Percentiles rank a stretch among this genome's conserved stretches.
These are phyloP conservation scores for Cornus kousa DNA, from an alignment of 148 eudicot genomes.

Conservation along the genomic window DNA sequence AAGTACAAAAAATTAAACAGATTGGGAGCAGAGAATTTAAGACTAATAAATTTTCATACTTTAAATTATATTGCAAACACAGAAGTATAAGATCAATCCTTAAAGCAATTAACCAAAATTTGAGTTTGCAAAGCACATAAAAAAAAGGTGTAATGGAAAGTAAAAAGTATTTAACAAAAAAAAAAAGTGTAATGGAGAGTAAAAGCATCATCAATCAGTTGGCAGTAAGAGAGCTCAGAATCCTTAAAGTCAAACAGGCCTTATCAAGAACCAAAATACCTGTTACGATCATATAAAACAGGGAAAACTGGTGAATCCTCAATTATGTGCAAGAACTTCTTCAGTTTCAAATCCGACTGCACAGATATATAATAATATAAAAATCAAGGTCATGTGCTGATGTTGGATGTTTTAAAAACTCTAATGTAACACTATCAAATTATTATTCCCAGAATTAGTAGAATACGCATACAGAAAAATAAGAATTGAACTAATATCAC, in stretches of 20 bases:
- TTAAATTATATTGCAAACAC: neutral
- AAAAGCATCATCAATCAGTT: neutral
- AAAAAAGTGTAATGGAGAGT: neutral
- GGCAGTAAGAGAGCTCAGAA: neutral
- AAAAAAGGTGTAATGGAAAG: neutral
- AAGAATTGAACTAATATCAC: neutral
- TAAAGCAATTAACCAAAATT: neutral
- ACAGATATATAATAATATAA: slow-evolving; percentile 7
- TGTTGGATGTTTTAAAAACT: neutral
- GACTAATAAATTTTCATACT: too few species aligned
- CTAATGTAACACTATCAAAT: neutral
- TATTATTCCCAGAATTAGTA: neutral
- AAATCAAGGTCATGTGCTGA: neutral
- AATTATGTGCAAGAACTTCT: slow-evolving; percentile 92
- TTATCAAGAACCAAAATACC: slow-evolving; percentile 42
- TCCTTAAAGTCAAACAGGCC: neutral
- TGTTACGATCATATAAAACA: slow-evolving; percentile 72
- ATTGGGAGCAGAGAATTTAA: neutral
- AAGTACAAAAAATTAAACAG: neutral
- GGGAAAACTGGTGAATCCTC: slow-evolving; percentile 87
- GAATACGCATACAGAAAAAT: too few species aligned
- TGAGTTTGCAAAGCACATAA: neutral
- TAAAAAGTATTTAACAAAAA: too few species aligned
- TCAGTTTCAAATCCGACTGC: slow-evolving; percentile 95
- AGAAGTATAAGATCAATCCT: neutral